These are phyloP conservation scores for Hamamelis virginiana DNA, from an alignment of 164 flowering plant species.

Conservation along the genomic window DNA sequence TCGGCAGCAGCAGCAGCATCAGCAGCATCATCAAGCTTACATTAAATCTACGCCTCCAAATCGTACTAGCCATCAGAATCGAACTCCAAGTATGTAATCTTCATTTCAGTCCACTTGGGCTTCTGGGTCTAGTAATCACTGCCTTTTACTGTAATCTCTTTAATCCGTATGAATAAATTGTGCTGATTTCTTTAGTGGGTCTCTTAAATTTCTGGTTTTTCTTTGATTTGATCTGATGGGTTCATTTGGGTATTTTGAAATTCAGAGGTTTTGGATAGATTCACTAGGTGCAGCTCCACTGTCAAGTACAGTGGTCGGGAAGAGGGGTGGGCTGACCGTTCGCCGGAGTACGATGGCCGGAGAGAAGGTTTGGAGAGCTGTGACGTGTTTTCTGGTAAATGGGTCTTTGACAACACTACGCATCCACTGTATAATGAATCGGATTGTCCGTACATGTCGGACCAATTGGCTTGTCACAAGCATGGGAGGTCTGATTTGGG, in stretches of 20 bases:
- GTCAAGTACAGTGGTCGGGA: slow-evolving; percentile 39
- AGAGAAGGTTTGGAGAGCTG: slow-evolving; percentile 28
- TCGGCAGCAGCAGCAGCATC: no score
- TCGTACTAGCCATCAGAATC: slow-evolving; percentile 9
- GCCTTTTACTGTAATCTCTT: no score
- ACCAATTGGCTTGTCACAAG: no score
- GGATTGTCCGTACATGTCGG: no score
- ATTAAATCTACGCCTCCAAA: no score
- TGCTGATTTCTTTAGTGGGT: slow-evolving; percentile 2
- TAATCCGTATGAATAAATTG: no score
- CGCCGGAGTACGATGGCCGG: slow-evolving; percentile 8
- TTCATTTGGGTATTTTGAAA: slow-evolving; percentile 9
- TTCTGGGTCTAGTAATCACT: no score
- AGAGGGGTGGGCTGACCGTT: slow-evolving; percentile 14
- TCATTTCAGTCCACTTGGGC: no score
- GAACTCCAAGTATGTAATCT: slow-evolving; percentile 26
- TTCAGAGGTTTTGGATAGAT: no score
- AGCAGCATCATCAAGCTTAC: slow-evolving; percentile 32
- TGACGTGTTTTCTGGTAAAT: no score
- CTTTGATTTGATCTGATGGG: slow-evolving; percentile 10
- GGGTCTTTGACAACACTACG: slow-evolving; percentile 71
- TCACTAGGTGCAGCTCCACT: slow-evolving; percentile 44
- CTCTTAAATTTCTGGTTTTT: slow-evolving; percentile 1
- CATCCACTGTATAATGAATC: no score
- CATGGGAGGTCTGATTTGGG: no score